Conservation (phyloP, 306 rosid species). For the Medicago lupulina region DNA sequence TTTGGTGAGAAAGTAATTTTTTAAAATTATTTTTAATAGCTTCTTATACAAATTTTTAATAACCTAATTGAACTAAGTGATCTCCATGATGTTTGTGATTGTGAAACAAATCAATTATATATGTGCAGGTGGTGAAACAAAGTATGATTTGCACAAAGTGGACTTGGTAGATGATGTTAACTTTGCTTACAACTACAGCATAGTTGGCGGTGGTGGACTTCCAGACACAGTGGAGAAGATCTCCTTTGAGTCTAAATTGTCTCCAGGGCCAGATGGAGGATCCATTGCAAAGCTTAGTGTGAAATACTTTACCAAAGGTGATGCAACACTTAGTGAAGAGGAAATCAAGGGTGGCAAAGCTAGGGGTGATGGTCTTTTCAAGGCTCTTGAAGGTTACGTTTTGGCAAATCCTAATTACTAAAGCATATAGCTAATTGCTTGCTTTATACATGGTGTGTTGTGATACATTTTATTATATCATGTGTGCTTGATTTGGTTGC, state of each 20-base stretch:
- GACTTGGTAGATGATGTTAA: slow-evolving; percentile 41
- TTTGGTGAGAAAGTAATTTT: too few relatives aligned
- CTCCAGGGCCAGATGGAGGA: slow-evolving; percentile 45
- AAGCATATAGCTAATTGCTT: neutral
- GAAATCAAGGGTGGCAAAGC: slow-evolving; percentile 41
- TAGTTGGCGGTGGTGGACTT: slow-evolving; percentile 44
- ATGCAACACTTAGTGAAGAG: slow-evolving; percentile 34
- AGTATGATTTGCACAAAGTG: slow-evolving; percentile 41
- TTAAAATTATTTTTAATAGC: too few relatives aligned
- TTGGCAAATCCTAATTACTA: slow-evolving; percentile 47
- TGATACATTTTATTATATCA: neutral
- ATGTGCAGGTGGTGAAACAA: slow-evolving; percentile 38
- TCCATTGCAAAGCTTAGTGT: slow-evolving; percentile 35
- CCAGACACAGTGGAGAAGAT: slow-evolving; percentile 48
- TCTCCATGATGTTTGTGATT: neutral
- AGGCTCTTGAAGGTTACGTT: slow-evolving; percentile 49
- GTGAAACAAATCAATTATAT: neutral
- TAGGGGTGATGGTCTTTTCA: slow-evolving; percentile 49
- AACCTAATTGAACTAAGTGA: too few relatives aligned
- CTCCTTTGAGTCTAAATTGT: slow-evolving; percentile 40
- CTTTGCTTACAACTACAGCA: slow-evolving; percentile 39
- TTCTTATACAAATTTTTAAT: too few relatives aligned
- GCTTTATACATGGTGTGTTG: neutral
- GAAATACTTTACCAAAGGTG: slow-evolving; percentile 38
- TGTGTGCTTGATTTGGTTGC: slow-evolving; percentile 19